Evolutionary conservation across 2,329 filamentous ascomycete genomes (phyloP), one percentile per base, ranked within the genome.

Genomic region (Aureobasidium mangrovei): DNA sequence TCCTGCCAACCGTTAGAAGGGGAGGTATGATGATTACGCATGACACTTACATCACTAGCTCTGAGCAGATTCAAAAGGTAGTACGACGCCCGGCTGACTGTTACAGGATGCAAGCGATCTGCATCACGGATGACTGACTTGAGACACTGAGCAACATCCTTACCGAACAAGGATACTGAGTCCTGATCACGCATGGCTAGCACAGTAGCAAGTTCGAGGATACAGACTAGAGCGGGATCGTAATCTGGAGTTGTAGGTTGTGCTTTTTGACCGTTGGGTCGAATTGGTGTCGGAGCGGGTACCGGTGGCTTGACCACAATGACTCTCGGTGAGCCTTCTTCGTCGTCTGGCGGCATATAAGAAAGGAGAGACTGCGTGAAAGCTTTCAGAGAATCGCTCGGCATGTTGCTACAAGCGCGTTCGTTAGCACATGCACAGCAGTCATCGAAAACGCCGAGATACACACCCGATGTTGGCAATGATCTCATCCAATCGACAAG

Each of bases 301-400:
- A 85, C 78, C 56, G 96, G 91, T n/a, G 88, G 78, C 71, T 95
- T 97, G 44, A 97, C 88, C 18, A 83, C 85, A 60, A 96, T 95
- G 55, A 96, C 86, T 40, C 85, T 83, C 2, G 86, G 83, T 2
- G 85, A 82, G 47, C 82, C 84, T n/a, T 63, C 56, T 3, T 43
- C 40, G 27, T 53, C 49, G 60, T 93, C 86, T 63, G 97, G 91
- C 0, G 91, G 91, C n/a, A 98, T 77, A 62, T 94, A 84, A 18
- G 83, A 80, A 9, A 97, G 75, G 10, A 98, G 75, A 8, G 87
- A 80, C 60, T 85, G 78, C 5, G 95, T 80, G 29, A 95, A 68
- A 12, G 77, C 73, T 52, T 78, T 75, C 32, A 88, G 70, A 5
- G 80, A 76, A 10, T 77, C 68, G 3, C 81, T 65, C 5, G 85